A percentile compares a stretch with the other conserved stretches of the same genome.
Conservation (phyloP, 2,329 filamentous ascomycete species). For the Graphilbum ipis-grandicollis region DNA sequence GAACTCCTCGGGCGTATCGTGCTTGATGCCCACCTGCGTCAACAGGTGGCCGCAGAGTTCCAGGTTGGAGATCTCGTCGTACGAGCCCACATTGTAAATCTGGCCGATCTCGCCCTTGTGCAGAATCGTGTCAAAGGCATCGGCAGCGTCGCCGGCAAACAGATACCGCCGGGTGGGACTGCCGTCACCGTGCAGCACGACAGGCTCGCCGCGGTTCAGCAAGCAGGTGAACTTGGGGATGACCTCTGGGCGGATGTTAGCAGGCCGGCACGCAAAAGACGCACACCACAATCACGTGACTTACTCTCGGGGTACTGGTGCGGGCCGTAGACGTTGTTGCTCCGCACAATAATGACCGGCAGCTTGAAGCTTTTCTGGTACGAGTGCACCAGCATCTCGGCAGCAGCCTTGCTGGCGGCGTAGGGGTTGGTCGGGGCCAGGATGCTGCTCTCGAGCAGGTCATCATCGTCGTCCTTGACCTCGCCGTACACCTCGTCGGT, state of each 20-base stretch:
- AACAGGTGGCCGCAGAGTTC: constrained; percentile 50
- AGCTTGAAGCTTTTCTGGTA: constrained; percentile 72
- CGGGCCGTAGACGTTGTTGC: constrained; percentile 75
- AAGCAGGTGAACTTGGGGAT: constrained; percentile 70
- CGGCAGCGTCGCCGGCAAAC: constrained; percentile 61
- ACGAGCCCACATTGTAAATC: constrained; percentile 68
- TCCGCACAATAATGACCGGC: constrained; percentile 61
- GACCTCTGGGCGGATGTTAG: constrained; percentile 38
- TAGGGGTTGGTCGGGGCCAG: constrained; percentile 71
- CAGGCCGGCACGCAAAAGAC: not conserved
- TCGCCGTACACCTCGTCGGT: constrained; percentile 81
- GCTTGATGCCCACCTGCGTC: constrained; percentile 38
- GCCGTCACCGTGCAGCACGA: constrained; percentile 63
- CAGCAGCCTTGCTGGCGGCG: constrained; percentile 63
- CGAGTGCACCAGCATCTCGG: constrained; percentile 76
- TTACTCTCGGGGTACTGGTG: constrained; percentile 72
- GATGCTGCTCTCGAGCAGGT: constrained; percentile 55
- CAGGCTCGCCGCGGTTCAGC: constrained; percentile 45
- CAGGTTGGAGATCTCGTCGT: constrained; percentile 61
- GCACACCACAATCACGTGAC: constrained; percentile 15
- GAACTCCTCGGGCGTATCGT: constrained; percentile 32
- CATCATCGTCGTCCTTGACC: constrained; percentile 53
- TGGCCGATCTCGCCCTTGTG: constrained; percentile 60
- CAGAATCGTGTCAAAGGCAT: constrained; percentile 70
- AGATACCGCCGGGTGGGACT: constrained; percentile 59